Conservation (phyloP, 306 rosid species). For the Alnus glutinosa region DNA sequence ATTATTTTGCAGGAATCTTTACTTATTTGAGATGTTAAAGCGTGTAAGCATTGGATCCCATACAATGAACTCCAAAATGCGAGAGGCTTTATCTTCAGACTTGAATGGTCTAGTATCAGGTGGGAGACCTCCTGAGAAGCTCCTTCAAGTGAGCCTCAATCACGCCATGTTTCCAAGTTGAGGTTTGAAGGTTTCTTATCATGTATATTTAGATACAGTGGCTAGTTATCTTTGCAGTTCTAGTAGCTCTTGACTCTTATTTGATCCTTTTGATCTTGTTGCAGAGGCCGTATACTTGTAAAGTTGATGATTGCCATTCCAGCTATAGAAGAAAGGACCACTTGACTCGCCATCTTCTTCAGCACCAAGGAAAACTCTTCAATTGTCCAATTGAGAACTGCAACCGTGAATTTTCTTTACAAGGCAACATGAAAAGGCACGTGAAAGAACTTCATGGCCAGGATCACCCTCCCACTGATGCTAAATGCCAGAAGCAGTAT, state of each 20-base stretch:
- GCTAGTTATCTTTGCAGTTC: background rate
- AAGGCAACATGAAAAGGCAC: conserved; percentile 61
- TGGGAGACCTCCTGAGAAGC: conserved; percentile 99
- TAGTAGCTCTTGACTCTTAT: background rate
- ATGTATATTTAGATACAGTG: background rate
- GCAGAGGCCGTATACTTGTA: conserved; percentile 71
- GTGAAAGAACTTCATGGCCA: conserved; percentile 53
- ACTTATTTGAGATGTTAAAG: conserved; percentile 42
- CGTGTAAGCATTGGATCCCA: conserved; percentile 99
- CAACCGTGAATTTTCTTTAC: conserved; percentile 45
- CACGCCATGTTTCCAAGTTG: conserved; percentile 47
- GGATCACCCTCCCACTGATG: conserved; percentile 18
- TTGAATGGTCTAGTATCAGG: conserved; percentile 94
- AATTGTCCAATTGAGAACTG: conserved; percentile 70
- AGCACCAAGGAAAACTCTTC: conserved; percentile 63
- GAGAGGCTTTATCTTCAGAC: conserved; percentile 54
- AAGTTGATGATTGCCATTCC: conserved; percentile 62
- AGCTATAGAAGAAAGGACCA: conserved; percentile 93
- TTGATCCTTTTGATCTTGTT: conserved; percentile 16
- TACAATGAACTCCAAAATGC: conserved; percentile 92
- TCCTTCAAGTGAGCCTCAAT: conserved; percentile 82
- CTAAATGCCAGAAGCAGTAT: conserved; percentile 41
- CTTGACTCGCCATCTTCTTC: conserved; percentile 74
- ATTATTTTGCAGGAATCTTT: conserved; percentile 62
- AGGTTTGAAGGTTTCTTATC: conserved; percentile 56